Percentiles rank a stretch among this genome's conserved stretches.
These are phyloP conservation scores for Collybiopsis confluens DNA, from an alignment of 768 basidiomycete species.

Conservation along the genomic window DNA sequence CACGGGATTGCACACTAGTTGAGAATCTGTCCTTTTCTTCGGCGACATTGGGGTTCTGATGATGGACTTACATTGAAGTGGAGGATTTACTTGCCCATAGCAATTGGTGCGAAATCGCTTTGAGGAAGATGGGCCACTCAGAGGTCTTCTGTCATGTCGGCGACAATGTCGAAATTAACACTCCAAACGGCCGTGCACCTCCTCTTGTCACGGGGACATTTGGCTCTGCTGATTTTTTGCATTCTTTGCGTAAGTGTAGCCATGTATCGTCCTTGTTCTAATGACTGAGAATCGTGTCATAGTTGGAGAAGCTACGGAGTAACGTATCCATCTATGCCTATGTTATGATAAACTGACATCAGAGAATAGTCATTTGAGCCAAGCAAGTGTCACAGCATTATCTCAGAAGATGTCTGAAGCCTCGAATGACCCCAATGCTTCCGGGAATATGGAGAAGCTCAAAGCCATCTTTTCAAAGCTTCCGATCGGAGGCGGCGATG, in stretches of 20 bases:
- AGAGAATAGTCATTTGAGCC: constrained; percentile 44
- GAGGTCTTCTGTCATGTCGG: constrained; percentile 82
- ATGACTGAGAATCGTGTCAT: too few relatives aligned
- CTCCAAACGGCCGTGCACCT: constrained; percentile 51
- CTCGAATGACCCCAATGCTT: constrained; percentile 29
- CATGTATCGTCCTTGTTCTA: too few relatives aligned
- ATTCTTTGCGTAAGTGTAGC: too few relatives aligned
- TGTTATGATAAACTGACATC: not conserved
- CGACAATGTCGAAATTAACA: constrained; percentile 49
- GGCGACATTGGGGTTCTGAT: too few relatives aligned
- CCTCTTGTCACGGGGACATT: constrained; percentile 70
- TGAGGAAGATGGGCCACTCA: constrained; percentile 63
- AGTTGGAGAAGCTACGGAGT: constrained; percentile 68
- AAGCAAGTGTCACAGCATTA: constrained; percentile 58
- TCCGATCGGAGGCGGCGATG: constrained; percentile 45
- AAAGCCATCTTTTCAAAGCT: constrained; percentile 45
- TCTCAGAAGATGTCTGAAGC: constrained; percentile 44
- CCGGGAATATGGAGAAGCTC: constrained; percentile 29
- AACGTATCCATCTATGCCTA: constrained; percentile 15
- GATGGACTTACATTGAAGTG: too few relatives aligned
- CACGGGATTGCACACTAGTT: constrained; percentile 52
- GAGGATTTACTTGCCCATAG: constrained; percentile 78
- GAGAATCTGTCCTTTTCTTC: too few relatives aligned
- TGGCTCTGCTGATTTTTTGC: constrained; percentile 63
- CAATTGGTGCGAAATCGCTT: constrained; percentile 75